A percentile compares a stretch with the other conserved stretches of the same genome.
phyloP scores from a whole-genome alignment of 805 yeast species.

The Wickerhamia fluorescens region DNA sequence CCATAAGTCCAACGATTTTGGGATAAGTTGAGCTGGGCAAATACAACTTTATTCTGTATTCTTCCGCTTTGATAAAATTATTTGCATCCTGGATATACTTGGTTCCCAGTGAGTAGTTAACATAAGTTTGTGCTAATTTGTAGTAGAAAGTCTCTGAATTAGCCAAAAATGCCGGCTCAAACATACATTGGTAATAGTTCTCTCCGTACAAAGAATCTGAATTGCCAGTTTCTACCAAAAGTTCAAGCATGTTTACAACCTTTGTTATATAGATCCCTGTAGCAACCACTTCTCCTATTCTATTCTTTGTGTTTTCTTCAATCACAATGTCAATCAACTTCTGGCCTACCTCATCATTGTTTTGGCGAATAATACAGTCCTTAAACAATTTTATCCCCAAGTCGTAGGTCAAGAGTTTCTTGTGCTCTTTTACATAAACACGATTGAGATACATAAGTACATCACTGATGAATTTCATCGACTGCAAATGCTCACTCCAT shows the following conservation, averaged over 20 bases:
- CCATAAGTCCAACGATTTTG: slow-evolving; percentile 49
- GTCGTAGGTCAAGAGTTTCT: slow-evolving; percentile 61
- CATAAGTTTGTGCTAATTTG: slow-evolving; percentile 36
- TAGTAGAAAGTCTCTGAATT: slow-evolving; percentile 52
- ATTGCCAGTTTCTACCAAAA: slow-evolving; percentile 37
- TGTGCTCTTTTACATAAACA: slow-evolving; percentile 69
- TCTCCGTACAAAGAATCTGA: slow-evolving; percentile 39
- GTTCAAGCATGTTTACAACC: slow-evolving; percentile 64
- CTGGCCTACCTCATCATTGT: slow-evolving; percentile 44
- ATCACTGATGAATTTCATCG: slow-evolving; percentile 76
- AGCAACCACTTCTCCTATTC: slow-evolving; percentile 48
- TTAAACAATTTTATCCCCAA: slow-evolving; percentile 65
- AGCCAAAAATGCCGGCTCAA: slow-evolving; percentile 59
- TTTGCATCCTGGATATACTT: slow-evolving; percentile 46
- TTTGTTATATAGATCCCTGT: slow-evolving; percentile 50
- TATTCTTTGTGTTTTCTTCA: slow-evolving; percentile 47
- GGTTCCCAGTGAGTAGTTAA: slow-evolving; percentile 40
- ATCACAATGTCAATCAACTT: slow-evolving; percentile 44
- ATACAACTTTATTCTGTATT: slow-evolving; percentile 39
- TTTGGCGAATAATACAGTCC: slow-evolving; percentile 46
- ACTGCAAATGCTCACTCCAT: slow-evolving; percentile 69
- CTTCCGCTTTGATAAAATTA: slow-evolving; percentile 57
- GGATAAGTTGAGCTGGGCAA: slow-evolving; percentile 49
- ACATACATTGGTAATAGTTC: slow-evolving; percentile 52
- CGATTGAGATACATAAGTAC: slow-evolving; percentile 82